phyloP scores from a whole-genome alignment of 2,329 filamentous ascomycete genomes.

The Diaporthe longicolla region DNA sequence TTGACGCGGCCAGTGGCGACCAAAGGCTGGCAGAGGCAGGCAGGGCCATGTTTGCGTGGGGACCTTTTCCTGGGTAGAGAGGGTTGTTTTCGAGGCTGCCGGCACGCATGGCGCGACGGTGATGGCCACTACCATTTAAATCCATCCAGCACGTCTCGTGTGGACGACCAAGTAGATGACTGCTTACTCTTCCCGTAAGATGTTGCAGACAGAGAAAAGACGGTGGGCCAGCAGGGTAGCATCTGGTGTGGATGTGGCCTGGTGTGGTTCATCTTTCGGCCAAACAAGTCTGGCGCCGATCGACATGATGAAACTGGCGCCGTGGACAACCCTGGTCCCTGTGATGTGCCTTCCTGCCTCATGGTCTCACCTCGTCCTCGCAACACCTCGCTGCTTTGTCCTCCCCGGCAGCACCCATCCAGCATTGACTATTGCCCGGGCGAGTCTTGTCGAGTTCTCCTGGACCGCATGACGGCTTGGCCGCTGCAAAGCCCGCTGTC shows the following conservation, averaged over 20 bases:
- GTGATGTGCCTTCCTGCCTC: neutral
- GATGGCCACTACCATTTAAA: too few relatives aligned
- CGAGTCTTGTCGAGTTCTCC: too few relatives aligned
- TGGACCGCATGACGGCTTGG: neutral
- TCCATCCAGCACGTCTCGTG: too few relatives aligned
- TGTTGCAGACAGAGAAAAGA: neutral
- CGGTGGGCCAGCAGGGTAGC: neutral
- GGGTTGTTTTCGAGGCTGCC: too few relatives aligned
- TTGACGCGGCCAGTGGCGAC: constrained; percentile 1
- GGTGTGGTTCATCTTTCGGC: constrained; percentile 34
- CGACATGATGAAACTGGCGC: constrained; percentile 34
- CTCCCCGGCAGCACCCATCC: neutral
- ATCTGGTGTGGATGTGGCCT: constrained; percentile 1
- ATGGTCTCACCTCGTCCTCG: neutral
- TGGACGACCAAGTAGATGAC: too few relatives aligned
- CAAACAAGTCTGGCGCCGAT: constrained; percentile 37
- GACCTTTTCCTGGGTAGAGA: neutral
- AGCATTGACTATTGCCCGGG: neutral
- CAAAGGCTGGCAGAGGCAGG: neutral
- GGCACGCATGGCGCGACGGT: neutral
- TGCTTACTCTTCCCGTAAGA: too few relatives aligned
- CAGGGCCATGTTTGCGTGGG: neutral
- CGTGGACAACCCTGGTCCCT: constrained; percentile 25
- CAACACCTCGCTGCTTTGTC: neutral
- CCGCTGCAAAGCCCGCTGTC: too few relatives aligned